These are phyloP conservation scores for Eutrema yunnanense DNA, from an alignment of 345 rosid species.

Conservation along the genomic window DNA sequence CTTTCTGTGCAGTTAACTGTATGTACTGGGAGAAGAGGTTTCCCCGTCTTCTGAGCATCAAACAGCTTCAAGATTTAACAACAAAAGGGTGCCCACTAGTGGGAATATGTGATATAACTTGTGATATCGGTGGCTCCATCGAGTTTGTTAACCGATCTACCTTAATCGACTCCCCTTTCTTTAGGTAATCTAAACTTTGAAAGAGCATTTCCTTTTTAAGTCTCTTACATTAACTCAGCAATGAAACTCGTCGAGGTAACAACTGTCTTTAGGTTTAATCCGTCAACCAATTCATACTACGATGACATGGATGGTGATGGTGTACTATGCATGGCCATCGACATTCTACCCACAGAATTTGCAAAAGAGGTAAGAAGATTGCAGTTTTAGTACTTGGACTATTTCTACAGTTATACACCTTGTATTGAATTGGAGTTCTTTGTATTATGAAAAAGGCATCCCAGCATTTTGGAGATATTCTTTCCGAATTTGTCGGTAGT, in stretches of 20 bases:
- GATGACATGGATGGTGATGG: slow-evolving; percentile 83
- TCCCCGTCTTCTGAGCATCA: slow-evolving; percentile 62
- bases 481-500: slow-evolving; percentile 62
- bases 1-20: slow-evolving; percentile 65
- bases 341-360: slow-evolving; percentile 91
- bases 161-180: slow-evolving; percentile 75
- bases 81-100: slow-evolving; percentile 67
- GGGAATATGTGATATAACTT: slow-evolving; percentile 86
- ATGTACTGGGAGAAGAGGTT: slow-evolving; percentile 96
- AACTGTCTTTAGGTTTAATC: slow-evolving; percentile 52
- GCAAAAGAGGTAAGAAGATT: slow-evolving; percentile 74
- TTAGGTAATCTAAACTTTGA: slow-evolving; percentile 45
- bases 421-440: slow-evolving; percentile 12
- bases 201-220: background rate
- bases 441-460: slow-evolving; percentile 57
- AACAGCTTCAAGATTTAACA: slow-evolving; percentile 60
- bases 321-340: slow-evolving; percentile 68
- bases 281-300: slow-evolving; percentile 49
- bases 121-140: slow-evolving; percentile 82
- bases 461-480: slow-evolving; percentile 85
- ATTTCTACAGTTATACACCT: background rate
- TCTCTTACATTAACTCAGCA: background rate
- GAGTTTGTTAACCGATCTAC: slow-evolving; percentile 78
- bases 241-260: background rate
- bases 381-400: background rate